Base-by-base conservation (phyloP, 1,284 basidiomycete species). In the Sanghuangporus sanghuang region DNA sequence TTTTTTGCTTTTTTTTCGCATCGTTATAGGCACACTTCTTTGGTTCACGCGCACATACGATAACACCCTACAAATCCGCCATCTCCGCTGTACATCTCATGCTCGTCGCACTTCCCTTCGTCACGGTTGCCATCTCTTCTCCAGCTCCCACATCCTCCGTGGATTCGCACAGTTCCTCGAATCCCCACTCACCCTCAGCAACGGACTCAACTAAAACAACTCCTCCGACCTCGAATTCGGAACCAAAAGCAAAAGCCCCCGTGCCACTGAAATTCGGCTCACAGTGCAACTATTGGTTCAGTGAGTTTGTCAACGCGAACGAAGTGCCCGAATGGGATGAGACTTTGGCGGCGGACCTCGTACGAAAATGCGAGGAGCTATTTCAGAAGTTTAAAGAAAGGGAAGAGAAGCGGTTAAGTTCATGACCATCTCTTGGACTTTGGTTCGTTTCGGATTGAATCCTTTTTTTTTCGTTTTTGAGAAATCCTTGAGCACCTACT, bases 41-140 rank as follows among this genome's bases (percentile, higher is more conserved):
- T 21, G 89, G 89, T 55, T 92, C 89, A 2, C 77, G 76, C 1
- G 75, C 87, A 66, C 88, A 91, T 69, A 75, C 83, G 2, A 86
- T 90, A 57, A 69, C 72, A 0, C 70, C 84, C 1, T 84, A 80
- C 73, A 86, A 85, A 68, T 85, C 85, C 6, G 87, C 91, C 0
- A 75, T 89, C 63, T 81, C 87, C 2, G 78, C 83, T 1, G 84
- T 86, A 2, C 83, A 92, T 70, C 71, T 88, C n/a, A 77, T 81
- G 0, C 79, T 90, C 11, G 81, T 79, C 1, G 80, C 85, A 0
- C 69, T 85, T 0, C 71, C 71, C 27, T 83, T 77, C 66, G 71
- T 86, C 65, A 81, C 76, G 1, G 66, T 67, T 35, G 61, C 68
- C 62, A 66, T 64, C 44, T 50, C 27, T 21, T 67, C 64, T 63